Base-by-base conservation (phyloP, 148 eudicot genomes). In the Rheum nobile region DNA sequence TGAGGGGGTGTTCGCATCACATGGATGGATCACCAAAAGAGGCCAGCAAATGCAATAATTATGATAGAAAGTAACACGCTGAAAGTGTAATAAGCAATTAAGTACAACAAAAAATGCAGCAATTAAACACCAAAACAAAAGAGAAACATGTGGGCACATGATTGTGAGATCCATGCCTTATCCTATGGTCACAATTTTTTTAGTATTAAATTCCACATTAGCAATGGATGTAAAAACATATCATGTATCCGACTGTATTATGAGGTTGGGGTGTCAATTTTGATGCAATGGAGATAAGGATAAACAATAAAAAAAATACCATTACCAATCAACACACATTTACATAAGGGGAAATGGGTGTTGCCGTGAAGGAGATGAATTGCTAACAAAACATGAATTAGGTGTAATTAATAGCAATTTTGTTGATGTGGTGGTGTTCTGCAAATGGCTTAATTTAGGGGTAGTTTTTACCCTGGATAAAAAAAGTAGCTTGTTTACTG, bases 71-170 rank as follows among this genome's bases (percentile, higher is more conserved):
- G 67, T 57, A 5, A 54, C 12, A 54, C 55, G 19, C 61, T 54
- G 29, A 57, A 57, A 57, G 67, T 24, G 67, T 1, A 22, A 35
- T 35, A 0, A 70, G 44, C 14, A 37, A 34, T 2, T 8, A 32
- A 37, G 48, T 42, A 39, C 46, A 21, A 19, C 72, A 9, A 37
- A 32, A 16, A 5, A 70, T 19, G 38, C 72, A 70, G 72, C 72
- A 35, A 70, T 39, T 70, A 39, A 37, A 19, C 26, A 57, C 34
- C 34, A 28, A 57, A 12, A 12, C 42, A 70, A 42, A 42, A 70
- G 31, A 38, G 47, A 1, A 39, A 70, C 72, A 70, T 70, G 72
- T 39, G 43, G 72, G 47, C 44, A 39, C 72, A 39, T 70, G 72
- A 70, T 39, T 37, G 72, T 34, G 14, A 70, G 65, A 57, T 57